Base-by-base conservation (phyloP, 2,329 filamentous ascomycete genomes). In the Microdochium bolleyi region DNA sequence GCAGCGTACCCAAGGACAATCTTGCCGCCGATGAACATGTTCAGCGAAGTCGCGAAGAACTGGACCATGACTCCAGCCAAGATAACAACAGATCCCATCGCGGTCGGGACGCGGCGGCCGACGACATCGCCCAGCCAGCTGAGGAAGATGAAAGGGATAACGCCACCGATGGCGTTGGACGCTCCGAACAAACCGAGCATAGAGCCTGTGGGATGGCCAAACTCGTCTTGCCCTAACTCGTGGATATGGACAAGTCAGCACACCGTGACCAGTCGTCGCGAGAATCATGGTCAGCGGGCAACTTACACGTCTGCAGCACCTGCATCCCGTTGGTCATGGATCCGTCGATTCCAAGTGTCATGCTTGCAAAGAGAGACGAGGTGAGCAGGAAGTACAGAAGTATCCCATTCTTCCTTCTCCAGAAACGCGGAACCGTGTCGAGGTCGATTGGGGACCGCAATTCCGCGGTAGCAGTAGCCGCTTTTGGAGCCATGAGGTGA, bases 371-470 rank as follows among this genome's bases (percentile, higher is more conserved):
- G 1, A 73, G 62, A 3, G 71, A 73, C 0, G 71, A 73, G 0
- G 71, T 73, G 16, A 73, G 64, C 3, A 73, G 57, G 37, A 73
- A 73, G 56, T 73, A 73, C 3, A 73, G 60, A 16, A 73, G 57
- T 2, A 72, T 61, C 1, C 71, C 71, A 64, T 74, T 75, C 49
- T 70, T 73, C 13, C 68, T 56, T 11, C 61, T 61, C 62, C 65
- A 70, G 51, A 70, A 70, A 0, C 66, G 67, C 1, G 66, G 61
- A 4, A 67, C 58, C 0, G 61, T 49, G 2, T 58, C 54, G 30
- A 69, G 54, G 52, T 70, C 66, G 19, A 70, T 64, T 2, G 64
- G 60, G 16, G 66, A 59, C 32, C 57, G 48, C 22, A 69, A 64
- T 32, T 60, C 63, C 24, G 69, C 63, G 2, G 59, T 59, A 10